Percentiles rank a stretch among this genome's conserved stretches.
phyloP scores from a whole-genome alignment of 2,329 filamentous ascomycete genomes.

The Trichoderma koningii region DNA sequence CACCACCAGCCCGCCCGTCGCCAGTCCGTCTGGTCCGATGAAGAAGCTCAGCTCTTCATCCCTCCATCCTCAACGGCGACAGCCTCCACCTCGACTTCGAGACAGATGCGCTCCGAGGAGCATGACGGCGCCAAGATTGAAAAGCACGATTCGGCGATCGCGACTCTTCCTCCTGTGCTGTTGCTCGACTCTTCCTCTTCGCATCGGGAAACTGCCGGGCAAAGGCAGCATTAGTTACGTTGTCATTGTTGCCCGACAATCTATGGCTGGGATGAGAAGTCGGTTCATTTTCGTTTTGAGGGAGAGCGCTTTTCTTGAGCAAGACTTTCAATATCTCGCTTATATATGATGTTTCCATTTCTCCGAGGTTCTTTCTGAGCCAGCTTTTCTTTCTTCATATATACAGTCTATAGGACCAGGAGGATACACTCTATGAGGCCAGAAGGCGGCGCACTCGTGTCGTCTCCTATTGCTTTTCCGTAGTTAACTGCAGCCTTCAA shows the following conservation, averaged over 20 bases:
- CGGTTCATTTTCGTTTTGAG: background rate
- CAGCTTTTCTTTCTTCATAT: background rate
- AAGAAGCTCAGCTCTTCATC: slow-evolving; percentile 8
- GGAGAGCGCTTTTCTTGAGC: background rate
- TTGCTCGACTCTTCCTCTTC: background rate
- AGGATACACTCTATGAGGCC: background rate
- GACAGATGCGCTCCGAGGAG: background rate
- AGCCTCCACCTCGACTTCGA: background rate
- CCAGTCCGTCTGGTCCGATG: slow-evolving; percentile 11
- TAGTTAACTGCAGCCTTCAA: background rate
- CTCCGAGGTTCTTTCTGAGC: background rate
- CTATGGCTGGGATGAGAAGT: slow-evolving; percentile 10
- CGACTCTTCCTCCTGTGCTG: background rate
- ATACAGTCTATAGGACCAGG: background rate
- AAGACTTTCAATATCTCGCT: background rate
- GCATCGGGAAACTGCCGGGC: background rate
- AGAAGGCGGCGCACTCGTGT: background rate
- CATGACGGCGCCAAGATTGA: background rate
- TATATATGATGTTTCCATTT: background rate
- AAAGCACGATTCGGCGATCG: background rate
- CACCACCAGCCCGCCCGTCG: slow-evolving; percentile 13
- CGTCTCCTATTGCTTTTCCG: background rate
- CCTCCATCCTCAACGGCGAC: background rate
- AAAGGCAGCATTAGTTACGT: slow-evolving; percentile 12
- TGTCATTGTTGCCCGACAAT: background rate